Evolutionary conservation across 129 eudicot species (phyloP), one percentile per base, ranked within the genome.

Genomic region (Chrysanthemum lavandulifolium): DNA sequence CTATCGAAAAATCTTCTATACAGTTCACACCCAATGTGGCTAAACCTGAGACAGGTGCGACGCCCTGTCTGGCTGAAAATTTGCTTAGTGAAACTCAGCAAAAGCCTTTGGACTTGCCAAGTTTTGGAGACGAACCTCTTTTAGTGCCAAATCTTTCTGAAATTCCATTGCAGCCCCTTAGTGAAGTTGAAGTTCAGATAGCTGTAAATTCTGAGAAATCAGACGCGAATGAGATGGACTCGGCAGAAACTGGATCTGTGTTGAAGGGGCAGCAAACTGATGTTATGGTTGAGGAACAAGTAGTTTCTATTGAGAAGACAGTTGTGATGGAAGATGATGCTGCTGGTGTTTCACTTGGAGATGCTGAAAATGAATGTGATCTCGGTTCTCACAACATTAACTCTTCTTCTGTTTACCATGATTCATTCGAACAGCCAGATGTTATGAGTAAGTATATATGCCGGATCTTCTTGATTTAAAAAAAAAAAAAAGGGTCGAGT

Each of bases 391-490:
- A 13, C 14, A 25, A 59, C 59, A 47, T 56, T 10, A n/a, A 53
- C 47, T 16, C 81, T 11, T 29, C 79, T 56, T 60, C 61, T 53
- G 69, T 49, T 73, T 31, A 62, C 52, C 29, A 16, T 6, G 29
- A 16, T 21, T 57, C 62, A 25, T 61, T 21, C 15, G 61, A 67
- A 64, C 80, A 61, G 68, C 8, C 72, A 29, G 67, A 73, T 15
- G 13, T 36, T n/a, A 73, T 3, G 55, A 6, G 90, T 82, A 80
- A 33, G 78, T 15, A 33, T 36, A 43, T 68, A 25, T 9, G 19
- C 8, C 65, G 10, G 15, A 18, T 29, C 71, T 66, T 6, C 8
- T 67, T 73, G 59, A 51, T 29, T 64, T 0, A 23, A 23, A 23
- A 23, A 23, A 23, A 23, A 23, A 23, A 23, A 23, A 1, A 23